Percentiles rank a stretch among this genome's conserved stretches.
Conservation (phyloP, 441 rosid species). For the Viola pubescens region DNA sequence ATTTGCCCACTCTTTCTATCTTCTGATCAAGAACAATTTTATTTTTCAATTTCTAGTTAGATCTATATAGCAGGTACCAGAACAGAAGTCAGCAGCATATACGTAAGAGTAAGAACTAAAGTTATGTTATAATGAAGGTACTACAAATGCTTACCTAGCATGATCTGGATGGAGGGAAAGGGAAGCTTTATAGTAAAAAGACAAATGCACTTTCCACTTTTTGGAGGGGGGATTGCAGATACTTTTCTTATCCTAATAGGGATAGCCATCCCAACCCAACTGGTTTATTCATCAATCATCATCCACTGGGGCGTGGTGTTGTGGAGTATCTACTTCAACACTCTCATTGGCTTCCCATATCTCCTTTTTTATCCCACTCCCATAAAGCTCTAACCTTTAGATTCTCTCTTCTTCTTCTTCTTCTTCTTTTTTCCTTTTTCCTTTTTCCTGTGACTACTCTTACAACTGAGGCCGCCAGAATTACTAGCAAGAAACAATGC, state of each 20-base stretch:
- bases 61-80: too few species aligned
- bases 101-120: too few species aligned
- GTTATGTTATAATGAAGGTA: too few species aligned
- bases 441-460: neutral
- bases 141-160: too few species aligned
- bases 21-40: too few species aligned
- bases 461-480: slow-evolving; percentile 12
- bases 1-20: too few species aligned
- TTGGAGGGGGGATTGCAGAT: slow-evolving; percentile 9
- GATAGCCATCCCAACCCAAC: slow-evolving; percentile 9
- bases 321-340: slow-evolving; percentile 9
- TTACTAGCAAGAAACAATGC: neutral
- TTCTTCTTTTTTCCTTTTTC: too few species aligned
- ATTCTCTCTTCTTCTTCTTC: slow-evolving; percentile 16
- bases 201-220: slow-evolving; percentile 19
- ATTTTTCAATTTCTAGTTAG: too few species aligned
- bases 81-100: too few species aligned
- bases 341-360: slow-evolving; percentile 13
- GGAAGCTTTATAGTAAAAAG: slow-evolving; percentile 7
- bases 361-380: slow-evolving; percentile 17
- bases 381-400: slow-evolving; percentile 16
- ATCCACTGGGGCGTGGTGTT: too few species aligned
- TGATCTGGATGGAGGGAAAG: too few species aligned
- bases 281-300: too few species aligned
- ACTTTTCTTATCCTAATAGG: slow-evolving; percentile 6